Conservation (phyloP, 768 basidiomycete species). For the Tricholoma matsutake region DNA sequence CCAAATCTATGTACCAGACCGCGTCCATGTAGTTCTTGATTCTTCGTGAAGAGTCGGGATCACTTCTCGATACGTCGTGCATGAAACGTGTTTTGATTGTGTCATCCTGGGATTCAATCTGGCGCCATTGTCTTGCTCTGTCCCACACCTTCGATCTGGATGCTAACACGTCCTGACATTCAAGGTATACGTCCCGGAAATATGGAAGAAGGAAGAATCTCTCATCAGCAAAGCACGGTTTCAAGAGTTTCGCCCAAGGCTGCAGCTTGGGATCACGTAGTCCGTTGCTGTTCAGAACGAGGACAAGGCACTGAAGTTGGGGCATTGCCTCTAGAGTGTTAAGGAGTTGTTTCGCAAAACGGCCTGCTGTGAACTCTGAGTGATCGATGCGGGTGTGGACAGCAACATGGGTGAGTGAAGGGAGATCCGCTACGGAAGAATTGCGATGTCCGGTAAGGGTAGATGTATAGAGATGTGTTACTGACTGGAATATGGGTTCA, state of each 20-base stretch:
- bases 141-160: slow-evolving; percentile 8
- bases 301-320: slow-evolving; percentile 6
- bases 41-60: neutral
- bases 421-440: slow-evolving; percentile 30
- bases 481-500: slow-evolving; percentile 31
- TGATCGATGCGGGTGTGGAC: slow-evolving; percentile 27
- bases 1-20: slow-evolving; percentile 26
- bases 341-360: neutral
- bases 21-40: slow-evolving; percentile 7
- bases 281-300: slow-evolving; percentile 4
- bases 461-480: slow-evolving; percentile 35
- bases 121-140: slow-evolving; percentile 14
- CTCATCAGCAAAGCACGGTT: slow-evolving; percentile 1
- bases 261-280: neutral
- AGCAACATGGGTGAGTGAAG: slow-evolving; percentile 31
- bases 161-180: slow-evolving; percentile 11
- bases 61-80: neutral
- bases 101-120: neutral
- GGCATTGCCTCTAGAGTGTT: neutral
- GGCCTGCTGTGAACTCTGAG: neutral
- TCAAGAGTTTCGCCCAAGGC: slow-evolving; percentile 2
- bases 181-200: slow-evolving; percentile 7
- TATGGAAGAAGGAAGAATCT: slow-evolving; percentile 10
- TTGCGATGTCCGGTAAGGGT: slow-evolving; percentile 27
- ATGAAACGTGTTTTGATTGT: neutral